Evolutionary conservation across 1,284 basidiomycete genomes (phyloP).

Genomic region (Puccinia triticina): DNA sequence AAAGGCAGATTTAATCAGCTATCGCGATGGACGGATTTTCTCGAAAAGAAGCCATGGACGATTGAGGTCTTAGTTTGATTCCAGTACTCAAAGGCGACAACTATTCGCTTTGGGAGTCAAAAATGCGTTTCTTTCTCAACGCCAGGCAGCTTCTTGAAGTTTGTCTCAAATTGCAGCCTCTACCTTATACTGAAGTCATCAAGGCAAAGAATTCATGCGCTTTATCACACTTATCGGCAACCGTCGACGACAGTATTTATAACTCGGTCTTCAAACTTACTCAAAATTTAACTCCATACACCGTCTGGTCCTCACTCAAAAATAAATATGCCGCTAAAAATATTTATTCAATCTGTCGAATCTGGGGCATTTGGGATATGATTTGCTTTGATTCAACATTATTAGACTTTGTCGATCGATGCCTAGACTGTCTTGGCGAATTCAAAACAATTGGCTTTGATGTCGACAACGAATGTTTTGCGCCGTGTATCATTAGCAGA

Average conservation of each 20-base stretch:
- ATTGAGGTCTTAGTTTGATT: not conserved
- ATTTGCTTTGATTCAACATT: not conserved
- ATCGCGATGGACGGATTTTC: not conserved
- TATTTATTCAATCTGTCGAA: not conserved
- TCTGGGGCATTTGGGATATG: not conserved
- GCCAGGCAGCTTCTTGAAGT: not conserved
- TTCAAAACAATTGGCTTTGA: not conserved
- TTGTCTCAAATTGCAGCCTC: not conserved
- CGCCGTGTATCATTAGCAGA: not conserved
- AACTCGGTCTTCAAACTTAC: not conserved
- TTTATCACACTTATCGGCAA: not conserved
- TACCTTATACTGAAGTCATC: not conserved
- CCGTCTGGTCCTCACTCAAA: not conserved
- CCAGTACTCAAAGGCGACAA: not conserved
- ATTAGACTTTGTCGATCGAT: not conserved
- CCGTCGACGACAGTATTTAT: not conserved
- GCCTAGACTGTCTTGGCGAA: not conserved
- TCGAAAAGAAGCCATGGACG: not conserved
- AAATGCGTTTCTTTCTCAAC: not conserved
- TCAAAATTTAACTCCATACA: not conserved
- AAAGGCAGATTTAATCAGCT: not conserved
- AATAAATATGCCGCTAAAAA: not conserved
- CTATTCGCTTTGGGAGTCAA: slow-evolving; percentile 8
- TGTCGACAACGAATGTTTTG: not conserved
- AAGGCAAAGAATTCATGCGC: not conserved